Conservation (phyloP, 2,329 filamentous ascomycete genomes). For the Penicillium sp. region DNA sequence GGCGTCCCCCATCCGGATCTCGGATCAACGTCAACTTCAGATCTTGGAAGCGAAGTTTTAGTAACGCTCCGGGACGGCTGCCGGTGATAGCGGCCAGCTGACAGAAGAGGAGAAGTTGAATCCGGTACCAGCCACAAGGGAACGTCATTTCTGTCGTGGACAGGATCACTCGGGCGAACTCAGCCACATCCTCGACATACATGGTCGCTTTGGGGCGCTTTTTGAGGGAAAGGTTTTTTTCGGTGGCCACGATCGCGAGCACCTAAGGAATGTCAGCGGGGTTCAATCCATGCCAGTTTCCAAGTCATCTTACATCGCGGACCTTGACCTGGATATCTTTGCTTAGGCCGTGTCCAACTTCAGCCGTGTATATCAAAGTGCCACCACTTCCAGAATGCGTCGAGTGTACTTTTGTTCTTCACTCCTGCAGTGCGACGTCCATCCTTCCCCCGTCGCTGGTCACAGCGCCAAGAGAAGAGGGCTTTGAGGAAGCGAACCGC, state of each 20-base stretch:
- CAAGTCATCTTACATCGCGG: conserved; percentile 16
- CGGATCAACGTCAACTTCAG: conserved; percentile 28
- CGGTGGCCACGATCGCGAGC: conserved; percentile 23
- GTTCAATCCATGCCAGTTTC: not conserved
- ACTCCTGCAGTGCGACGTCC: conserved; percentile 10
- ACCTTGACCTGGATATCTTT: conserved; percentile 24
- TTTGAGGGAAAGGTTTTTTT: conserved; percentile 25
- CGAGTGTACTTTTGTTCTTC: conserved; percentile 19
- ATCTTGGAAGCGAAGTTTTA: conserved; percentile 29
- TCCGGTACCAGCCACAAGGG: conserved; percentile 26
- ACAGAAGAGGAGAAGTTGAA: conserved; percentile 25
- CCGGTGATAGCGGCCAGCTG: conserved; percentile 31
- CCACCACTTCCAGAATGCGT: conserved; percentile 27
- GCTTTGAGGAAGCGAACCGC: conserved; percentile 28
- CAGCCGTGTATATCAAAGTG: conserved; percentile 24
- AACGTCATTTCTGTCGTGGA: conserved; percentile 33
- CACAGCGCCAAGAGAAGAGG: conserved; percentile 24
- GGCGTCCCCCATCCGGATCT: conserved; percentile 22
- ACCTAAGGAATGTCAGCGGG: conserved; percentile 24
- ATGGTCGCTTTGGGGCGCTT: conserved; percentile 29
- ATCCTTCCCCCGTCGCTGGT: conserved; percentile 15
- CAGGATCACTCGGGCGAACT: conserved; percentile 31
- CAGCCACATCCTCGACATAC: conserved; percentile 33
- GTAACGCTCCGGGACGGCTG: conserved; percentile 20
- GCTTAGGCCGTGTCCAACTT: conserved; percentile 14